Evolutionary conservation across 805 yeast genomes (phyloP), one percentile per base, ranked within the genome.

Genomic region (Metschnikowia kunwiensis): DNA sequence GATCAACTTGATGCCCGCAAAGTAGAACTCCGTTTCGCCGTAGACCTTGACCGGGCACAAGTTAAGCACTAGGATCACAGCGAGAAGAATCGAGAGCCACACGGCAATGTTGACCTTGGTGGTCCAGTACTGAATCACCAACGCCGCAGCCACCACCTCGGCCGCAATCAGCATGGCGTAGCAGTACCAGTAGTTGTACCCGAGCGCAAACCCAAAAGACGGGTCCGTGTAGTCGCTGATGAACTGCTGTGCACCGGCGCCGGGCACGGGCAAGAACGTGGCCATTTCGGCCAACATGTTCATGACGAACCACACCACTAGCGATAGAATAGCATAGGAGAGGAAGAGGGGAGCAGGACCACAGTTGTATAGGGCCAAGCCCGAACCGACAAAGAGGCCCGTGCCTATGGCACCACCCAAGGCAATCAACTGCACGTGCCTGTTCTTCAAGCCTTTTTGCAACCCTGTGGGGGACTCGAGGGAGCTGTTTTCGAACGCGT

Each of bases 51-150:
- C 53, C 9, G 53, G 50, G 19, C 46, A 47, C 32, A 44, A 28
- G 36, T 49, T 49, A 14, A 49, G 27, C 12, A 24, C 20, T 5
- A 47, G 40, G n/a, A 41, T 36, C n/a, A 31, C 12, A 7, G 24
- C 44, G 11, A 47, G 36, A 19, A 66, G 50, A 14, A 65, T 61
- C 14, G 68, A 48, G 37, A 66, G 61, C 70, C 70, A 65, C 15
- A 60, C 68, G n/a, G 68, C 70, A 21, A 62, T 50, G 35, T 55
- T 53, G 20, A 62, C 60, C 23, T 36, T 44, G 24, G 40, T 33
- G n/a, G 46, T 47, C 53, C 53, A 49, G 36, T 44, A 49, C 33
- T 47, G 50, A 16, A 49, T 40, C 24, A 49, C 39, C 13, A 38
- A 30, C 5, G 53, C 53, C 1, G 51, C 47, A 4, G 53, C 53